These are phyloP conservation scores for Mrakia hoshinonis DNA, from an alignment of 768 basidiomycete genomes.

Conservation along the genomic window DNA sequence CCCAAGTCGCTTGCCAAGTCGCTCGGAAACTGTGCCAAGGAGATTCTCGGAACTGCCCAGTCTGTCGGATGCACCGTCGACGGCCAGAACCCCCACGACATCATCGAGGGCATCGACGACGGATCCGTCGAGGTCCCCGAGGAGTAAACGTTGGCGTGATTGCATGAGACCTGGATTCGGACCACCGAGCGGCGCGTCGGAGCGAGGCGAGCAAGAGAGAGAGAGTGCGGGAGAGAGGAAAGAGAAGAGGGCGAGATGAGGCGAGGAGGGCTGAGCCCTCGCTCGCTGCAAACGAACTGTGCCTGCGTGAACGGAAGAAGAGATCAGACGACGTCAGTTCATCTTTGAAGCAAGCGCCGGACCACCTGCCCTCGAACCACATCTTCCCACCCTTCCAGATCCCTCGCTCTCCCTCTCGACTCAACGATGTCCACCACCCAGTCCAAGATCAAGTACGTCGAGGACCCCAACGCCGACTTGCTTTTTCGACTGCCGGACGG, in stretches of 20 bases:
- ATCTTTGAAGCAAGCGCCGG: no score
- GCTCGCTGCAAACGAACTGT: no score
- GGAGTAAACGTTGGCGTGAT: slow-evolving; percentile 36
- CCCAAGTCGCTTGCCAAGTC: slow-evolving; percentile 88
- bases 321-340: no score
- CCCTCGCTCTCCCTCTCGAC: background rate
- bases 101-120: slow-evolving; percentile 53
- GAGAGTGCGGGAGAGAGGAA: no score
- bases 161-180: slow-evolving; percentile 7
- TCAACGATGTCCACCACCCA: background rate
- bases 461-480: no score
- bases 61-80: slow-evolving; percentile 94
- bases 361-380: no score
- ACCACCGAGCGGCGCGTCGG: background rate
- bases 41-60: slow-evolving; percentile 97
- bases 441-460: no score
- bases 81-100: slow-evolving; percentile 81
- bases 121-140: slow-evolving; percentile 42
- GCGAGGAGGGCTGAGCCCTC: no score
- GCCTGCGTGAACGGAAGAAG: no score
- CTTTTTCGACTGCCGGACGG: no score
- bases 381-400: no score
- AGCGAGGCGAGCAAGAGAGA: background rate
- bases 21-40: slow-evolving; percentile 80
- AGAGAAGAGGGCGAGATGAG: no score